These are phyloP conservation scores for Amanita brunnescens DNA, from an alignment of 768 basidiomycete genomes.

Conservation along the genomic window DNA sequence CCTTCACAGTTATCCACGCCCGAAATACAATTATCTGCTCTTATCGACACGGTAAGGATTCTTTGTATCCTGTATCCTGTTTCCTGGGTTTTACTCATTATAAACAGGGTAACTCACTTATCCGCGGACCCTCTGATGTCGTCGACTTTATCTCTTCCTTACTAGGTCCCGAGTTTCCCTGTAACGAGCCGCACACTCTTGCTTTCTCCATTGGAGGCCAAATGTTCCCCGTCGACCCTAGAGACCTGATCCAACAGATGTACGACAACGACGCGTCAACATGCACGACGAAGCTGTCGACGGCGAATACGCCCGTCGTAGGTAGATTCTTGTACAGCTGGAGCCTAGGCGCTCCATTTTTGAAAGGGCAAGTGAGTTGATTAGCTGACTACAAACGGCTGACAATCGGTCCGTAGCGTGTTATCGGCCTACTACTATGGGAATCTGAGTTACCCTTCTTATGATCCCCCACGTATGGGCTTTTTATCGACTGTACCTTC, in stretches of 20 bases:
- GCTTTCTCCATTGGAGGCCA: conserved; percentile 61
- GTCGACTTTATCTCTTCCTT: conserved; percentile 34
- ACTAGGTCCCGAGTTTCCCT: conserved; percentile 43
- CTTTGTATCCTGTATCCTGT: background rate
- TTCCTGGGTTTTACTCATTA: background rate
- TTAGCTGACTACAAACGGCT: background rate
- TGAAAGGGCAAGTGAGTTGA: conserved; percentile 46
- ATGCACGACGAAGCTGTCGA: conserved; percentile 48
- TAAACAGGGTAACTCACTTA: conserved; percentile 61
- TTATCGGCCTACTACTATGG: conserved; percentile 66
- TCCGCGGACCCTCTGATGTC: conserved; percentile 67
- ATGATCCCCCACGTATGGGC: conserved; percentile 61
- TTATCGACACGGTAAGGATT: conserved; percentile 61
- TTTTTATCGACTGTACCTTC: conserved; percentile 61
- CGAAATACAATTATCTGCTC: conserved; percentile 47
- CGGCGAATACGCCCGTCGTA: conserved; percentile 52
- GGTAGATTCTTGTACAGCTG: conserved; percentile 65
- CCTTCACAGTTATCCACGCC: conserved; percentile 42
- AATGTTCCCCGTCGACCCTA: conserved; percentile 66
- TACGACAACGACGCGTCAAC: conserved; percentile 25
- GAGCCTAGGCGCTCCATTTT: conserved; percentile 70
- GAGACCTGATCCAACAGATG: conserved; percentile 51
- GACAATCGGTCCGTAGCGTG: conserved; percentile 31
- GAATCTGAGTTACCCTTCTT: conserved; percentile 58
- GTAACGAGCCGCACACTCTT: conserved; percentile 52